These are phyloP conservation scores for Sungouiella thailandica DNA, from an alignment of 805 yeast species.

Conservation along the genomic window DNA sequence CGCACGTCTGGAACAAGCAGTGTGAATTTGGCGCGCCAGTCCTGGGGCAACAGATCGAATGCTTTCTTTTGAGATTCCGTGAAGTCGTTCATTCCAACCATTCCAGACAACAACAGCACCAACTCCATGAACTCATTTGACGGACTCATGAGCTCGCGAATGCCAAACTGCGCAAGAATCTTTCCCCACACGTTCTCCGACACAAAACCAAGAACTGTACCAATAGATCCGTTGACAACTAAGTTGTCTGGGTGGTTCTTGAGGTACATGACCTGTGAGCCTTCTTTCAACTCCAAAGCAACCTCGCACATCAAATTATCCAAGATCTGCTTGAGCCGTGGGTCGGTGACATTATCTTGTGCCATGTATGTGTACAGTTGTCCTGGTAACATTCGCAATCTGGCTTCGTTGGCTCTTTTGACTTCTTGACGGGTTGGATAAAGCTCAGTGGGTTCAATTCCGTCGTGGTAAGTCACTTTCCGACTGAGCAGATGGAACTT, in stretches of 20 bases:
- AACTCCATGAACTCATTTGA: constrained; percentile 7
- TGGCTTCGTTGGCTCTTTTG: constrained; percentile 53
- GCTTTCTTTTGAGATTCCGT: constrained; percentile 3
- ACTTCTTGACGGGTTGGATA: constrained; percentile 72
- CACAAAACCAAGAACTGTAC: constrained; percentile 57
- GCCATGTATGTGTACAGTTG: constrained; percentile 41
- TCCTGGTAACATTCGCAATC: constrained; percentile 46
- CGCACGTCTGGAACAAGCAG: constrained; percentile 9
- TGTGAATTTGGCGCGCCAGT: constrained; percentile 10
- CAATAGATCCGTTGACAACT: constrained; percentile 74
- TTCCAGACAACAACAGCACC: constrained; percentile 6
- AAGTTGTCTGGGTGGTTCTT: constrained; percentile 63
- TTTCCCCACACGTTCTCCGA: constrained; percentile 10
- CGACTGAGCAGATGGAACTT: constrained; percentile 53
- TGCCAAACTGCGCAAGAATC: constrained; percentile 7
- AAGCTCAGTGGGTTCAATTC: constrained; percentile 69
- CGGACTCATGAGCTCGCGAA: constrained; percentile 9
- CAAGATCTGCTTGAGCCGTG: constrained; percentile 35
- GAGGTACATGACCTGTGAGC: constrained; percentile 81
- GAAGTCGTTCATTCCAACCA: constrained; percentile 7
- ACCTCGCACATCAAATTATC: constrained; percentile 72
- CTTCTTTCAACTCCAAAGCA: constrained; percentile 52
- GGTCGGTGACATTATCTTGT: constrained; percentile 49
- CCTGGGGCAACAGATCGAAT: constrained; percentile 7
- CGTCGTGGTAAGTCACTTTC: constrained; percentile 46